A percentile compares a stretch with the other conserved stretches of the same genome.
Evolutionary conservation across 306 rosid genomes (phyloP).

Genomic region (Quillaja saponaria): DNA sequence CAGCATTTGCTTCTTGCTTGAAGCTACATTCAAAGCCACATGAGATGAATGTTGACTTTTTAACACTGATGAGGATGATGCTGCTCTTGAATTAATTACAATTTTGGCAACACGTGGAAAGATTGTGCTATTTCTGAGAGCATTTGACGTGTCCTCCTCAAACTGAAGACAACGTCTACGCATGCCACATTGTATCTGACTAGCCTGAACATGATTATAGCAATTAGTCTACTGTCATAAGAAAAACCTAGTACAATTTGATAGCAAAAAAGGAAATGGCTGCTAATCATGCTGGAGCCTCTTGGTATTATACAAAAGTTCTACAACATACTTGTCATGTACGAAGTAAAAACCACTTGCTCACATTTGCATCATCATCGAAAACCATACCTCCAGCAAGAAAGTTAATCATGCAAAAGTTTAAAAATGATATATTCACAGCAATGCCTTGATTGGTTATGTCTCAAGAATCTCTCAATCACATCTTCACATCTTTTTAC

Average conservation of each 20-base stretch:
- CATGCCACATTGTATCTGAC: slow-evolving; percentile 40
- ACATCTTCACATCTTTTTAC: not conserved
- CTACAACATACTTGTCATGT: slow-evolving; percentile 14
- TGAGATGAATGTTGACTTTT: slow-evolving; percentile 27
- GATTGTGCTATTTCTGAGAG: slow-evolving; percentile 20
- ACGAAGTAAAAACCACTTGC: slow-evolving; percentile 15
- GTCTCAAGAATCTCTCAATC: too few species aligned
- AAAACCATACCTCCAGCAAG: slow-evolving; percentile 25
- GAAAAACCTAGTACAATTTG: not conserved
- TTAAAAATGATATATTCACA: not conserved
- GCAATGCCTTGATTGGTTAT: too few species aligned
- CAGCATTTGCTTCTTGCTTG: slow-evolving; percentile 28
- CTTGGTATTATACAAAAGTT: not conserved
- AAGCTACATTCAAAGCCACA: slow-evolving; percentile 29
- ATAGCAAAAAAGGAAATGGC: slow-evolving; percentile 6
- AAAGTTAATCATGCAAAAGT: not conserved
- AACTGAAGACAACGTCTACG: slow-evolving; percentile 62
- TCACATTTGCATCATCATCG: slow-evolving; percentile 10
- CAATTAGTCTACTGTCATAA: slow-evolving; percentile 16
- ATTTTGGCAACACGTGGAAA: slow-evolving; percentile 26
- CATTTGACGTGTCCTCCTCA: slow-evolving; percentile 44
- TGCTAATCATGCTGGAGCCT: slow-evolving; percentile 5
- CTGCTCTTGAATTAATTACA: slow-evolving; percentile 22
- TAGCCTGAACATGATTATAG: slow-evolving; percentile 39
- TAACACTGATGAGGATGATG: slow-evolving; percentile 8